phyloP scores from a whole-genome alignment of 768 basidiomycete species.

The Trichaptum fuscoviolaceum region DNA sequence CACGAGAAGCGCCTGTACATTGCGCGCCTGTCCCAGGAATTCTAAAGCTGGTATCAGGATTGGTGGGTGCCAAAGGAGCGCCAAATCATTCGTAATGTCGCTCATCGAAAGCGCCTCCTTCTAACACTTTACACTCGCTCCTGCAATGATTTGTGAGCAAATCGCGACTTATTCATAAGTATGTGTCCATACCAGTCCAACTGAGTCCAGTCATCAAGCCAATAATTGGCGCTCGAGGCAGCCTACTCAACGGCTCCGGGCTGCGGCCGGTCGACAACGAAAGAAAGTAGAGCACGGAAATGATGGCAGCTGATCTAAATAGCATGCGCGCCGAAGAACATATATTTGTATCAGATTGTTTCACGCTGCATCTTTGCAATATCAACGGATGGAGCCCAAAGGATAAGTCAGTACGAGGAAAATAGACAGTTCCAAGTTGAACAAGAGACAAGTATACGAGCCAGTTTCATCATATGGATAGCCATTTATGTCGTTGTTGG shows the following conservation, averaged over 20 bases:
- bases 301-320: background rate
- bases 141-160: background rate
- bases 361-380: background rate
- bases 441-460: background rate
- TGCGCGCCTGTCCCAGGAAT: background rate
- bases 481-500: too few species aligned
- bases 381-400: background rate
- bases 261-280: background rate
- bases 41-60: background rate
- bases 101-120: background rate
- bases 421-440: background rate
- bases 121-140: background rate
- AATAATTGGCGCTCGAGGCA: background rate
- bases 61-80: background rate
- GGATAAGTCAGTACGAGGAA: too few species aligned
- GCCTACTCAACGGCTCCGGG: background rate
- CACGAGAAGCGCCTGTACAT: background rate
- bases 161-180: too few species aligned
- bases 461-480: too few species aligned
- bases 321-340: background rate
- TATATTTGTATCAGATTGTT: background rate
- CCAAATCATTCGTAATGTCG: background rate
- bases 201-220: background rate
- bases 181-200: background rate
- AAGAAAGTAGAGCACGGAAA: background rate